Evolutionary conservation across 2,329 filamentous ascomycete species (phyloP), one percentile per base, ranked within the genome.

Genomic region (Coniosporium tulheliwenetii): DNA sequence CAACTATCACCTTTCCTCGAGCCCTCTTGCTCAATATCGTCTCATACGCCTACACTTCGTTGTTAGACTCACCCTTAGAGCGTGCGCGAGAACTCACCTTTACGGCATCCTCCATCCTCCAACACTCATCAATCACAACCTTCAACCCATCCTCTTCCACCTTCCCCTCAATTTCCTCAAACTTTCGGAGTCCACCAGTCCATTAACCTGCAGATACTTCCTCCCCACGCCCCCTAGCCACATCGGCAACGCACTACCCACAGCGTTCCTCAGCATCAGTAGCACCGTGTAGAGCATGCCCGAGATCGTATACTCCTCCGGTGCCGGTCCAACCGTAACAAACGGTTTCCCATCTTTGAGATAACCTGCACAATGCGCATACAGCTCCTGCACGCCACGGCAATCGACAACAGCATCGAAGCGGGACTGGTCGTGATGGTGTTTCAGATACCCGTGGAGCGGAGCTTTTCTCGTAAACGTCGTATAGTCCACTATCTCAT

Each of bases 351-450:
- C 42, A 0, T 51, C 47, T 16, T 54, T 49, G 19, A 70, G 57
- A 42, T 65, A 70, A 3, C 40, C 26, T 2, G 58, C 48, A 7
- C 57, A 63, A 14, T 62, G 44, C 8, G 48, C 42, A 48, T 66
- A 73, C 14, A 74, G 53, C 2, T 63, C 50, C 37, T 71, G 65
- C 15, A 60, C 60, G 10, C 71, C 70, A 4, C 67, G 59, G 36
- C 64, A 66, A 47, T 75, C 71, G 36, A 72, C 59, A 39, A 73
- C 62, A 36, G 63, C 48, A 48, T 71, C 59, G 36, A 66, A 62
- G 1, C 56, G 44, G n/a, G 46, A 30, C 15, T 45, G 31, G 5
- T 42, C 48, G 45, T 56, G 65, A 35, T 44, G 34, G 3, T 45
- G 33, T 0, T 51, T 46, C 3, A 70, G 52, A 14, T 60, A 45